Percentiles rank a stretch among this genome's conserved stretches.
Conservation (phyloP, 2,329 filamentous ascomycete species). For the Cytospora chrysosperma region DNA sequence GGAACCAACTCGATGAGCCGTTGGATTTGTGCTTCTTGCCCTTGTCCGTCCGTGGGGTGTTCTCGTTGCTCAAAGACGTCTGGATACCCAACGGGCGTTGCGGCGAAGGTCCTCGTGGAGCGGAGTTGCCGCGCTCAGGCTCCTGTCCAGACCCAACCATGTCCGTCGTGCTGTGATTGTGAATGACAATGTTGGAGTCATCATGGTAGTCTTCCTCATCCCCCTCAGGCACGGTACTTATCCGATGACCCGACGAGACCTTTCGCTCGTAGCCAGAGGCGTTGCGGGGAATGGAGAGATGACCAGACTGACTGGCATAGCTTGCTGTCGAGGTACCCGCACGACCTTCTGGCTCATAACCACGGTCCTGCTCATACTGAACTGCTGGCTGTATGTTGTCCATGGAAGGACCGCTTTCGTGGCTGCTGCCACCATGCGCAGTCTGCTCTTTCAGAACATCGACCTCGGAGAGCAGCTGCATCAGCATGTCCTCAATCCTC, state of each 20-base stretch:
- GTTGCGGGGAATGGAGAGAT: slow-evolving; percentile 62
- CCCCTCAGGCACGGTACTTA: slow-evolving; percentile 84
- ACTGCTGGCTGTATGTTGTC: slow-evolving; percentile 64
- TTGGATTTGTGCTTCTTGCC: slow-evolving; percentile 86
- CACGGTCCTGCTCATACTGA: slow-evolving; percentile 67
- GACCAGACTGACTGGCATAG: slow-evolving; percentile 72
- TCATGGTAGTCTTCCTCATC: slow-evolving; percentile 59
- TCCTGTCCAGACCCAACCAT: slow-evolving; percentile 62
- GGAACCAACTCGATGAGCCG: slow-evolving; percentile 74
- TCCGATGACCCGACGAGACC: slow-evolving; percentile 73
- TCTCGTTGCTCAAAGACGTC: slow-evolving; percentile 67
- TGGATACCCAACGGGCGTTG: slow-evolving; percentile 42
- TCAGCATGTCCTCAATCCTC: slow-evolving; percentile 88
- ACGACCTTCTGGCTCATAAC: slow-evolving; percentile 81
- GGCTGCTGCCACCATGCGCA: slow-evolving; percentile 39
- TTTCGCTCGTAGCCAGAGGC: slow-evolving; percentile 51
- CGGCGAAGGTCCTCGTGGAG: slow-evolving; percentile 59
- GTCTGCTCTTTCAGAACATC: slow-evolving; percentile 72
- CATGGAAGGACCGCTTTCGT: slow-evolving; percentile 61
- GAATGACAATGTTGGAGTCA: slow-evolving; percentile 23
- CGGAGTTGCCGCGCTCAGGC: slow-evolving; percentile 50
- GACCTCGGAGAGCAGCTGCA: slow-evolving; percentile 88
- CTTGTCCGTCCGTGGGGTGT: slow-evolving; percentile 74
- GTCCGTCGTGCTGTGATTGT: slow-evolving; percentile 45
- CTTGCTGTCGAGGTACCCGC: slow-evolving; percentile 73